Evolutionary conservation across 2,329 filamentous ascomycete species (phyloP).

Genomic region (Chaetomium sp.): DNA sequence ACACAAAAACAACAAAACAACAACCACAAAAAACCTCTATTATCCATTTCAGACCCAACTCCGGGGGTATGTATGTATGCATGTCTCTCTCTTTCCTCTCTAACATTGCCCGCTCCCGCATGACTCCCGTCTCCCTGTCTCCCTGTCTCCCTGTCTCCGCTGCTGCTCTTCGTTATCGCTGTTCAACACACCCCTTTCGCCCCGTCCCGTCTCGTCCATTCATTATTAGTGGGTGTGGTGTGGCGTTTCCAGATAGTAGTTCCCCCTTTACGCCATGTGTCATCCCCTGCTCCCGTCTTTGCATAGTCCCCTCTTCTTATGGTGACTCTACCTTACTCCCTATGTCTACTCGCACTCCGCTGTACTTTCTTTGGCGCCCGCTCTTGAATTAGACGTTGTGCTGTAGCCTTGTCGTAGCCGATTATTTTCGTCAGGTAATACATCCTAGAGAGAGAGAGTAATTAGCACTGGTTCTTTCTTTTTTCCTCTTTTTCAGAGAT

Average conservation of each 20-base stretch:
- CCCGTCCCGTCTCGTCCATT: background rate
- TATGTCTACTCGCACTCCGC: slow-evolving; percentile 25
- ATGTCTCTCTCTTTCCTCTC: background rate
- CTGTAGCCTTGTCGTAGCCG: slow-evolving; percentile 49
- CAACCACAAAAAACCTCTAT: background rate
- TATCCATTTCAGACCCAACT: slow-evolving; percentile 1
- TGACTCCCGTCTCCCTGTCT: background rate
- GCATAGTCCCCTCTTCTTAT: too few relatives aligned
- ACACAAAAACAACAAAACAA: background rate
- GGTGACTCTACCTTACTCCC: slow-evolving; percentile 13
- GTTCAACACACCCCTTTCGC: too few relatives aligned
- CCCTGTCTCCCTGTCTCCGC: background rate
- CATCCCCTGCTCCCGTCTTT: too few relatives aligned
- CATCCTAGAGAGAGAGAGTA: slow-evolving; percentile 32
- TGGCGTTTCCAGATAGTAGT: too few relatives aligned
- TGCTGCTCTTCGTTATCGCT: too few relatives aligned
- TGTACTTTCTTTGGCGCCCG: slow-evolving; percentile 26
- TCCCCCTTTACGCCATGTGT: background rate
- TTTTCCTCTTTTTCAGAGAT: background rate
- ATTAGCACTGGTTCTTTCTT: too few relatives aligned
- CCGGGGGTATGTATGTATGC: slow-evolving; percentile 5
- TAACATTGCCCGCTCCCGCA: background rate
- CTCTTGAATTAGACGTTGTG: slow-evolving; percentile 41
- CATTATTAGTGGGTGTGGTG: background rate
- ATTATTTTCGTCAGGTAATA: slow-evolving; percentile 45